Base-by-base conservation (phyloP, 2,329 filamentous ascomycete species). In the Aspergillus novofumigatus region DNA sequence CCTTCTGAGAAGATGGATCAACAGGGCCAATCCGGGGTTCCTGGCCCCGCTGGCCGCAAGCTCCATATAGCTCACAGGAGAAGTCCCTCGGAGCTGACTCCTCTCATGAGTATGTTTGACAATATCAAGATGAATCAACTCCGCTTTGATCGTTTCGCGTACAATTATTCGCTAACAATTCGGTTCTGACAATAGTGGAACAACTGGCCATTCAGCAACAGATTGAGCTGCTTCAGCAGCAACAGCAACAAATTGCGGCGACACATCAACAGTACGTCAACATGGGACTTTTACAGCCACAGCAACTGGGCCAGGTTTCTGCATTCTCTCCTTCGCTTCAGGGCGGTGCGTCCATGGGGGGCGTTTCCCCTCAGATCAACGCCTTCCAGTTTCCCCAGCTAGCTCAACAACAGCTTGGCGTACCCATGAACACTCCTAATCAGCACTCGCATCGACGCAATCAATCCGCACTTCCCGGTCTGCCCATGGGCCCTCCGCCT, bases 251-350 rank as follows among this genome's bases (percentile, higher is more conserved):
- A 75, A 95, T 97, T 72, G 91, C 95, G 78, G 91, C 91, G 67
- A 94, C 91, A 63, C 92, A 97, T 72, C 92, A 97, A 78, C 93
- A 97, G 78, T 97, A 96, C 81, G 89, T 96, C 69, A 96, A 94
- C 76, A 92, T 97, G 90, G 91, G 91, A 75, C 92, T 97, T 84
- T 87, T 97, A 69, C 88, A 89, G 66, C 88, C 90, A 53, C 89
- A 90, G 69, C 93, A 97, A 78, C 81, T 97, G 58, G 86, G 85
- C 65, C 85, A 86, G 60, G 86, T 86, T 65, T 83, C 83, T 68
- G 81, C 81, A 60, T 94, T 90, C 81, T 89, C 88, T 78, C 88
- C 87, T 70, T 64, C 67, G 20, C 80, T 92, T 75, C 92, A 93
- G 78, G 84, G 85, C 59, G 85, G 87, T 74, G 72, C 71, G 50